phyloP scores from a whole-genome alignment of 1,284 basidiomycete species.

The Ustilago curta region DNA sequence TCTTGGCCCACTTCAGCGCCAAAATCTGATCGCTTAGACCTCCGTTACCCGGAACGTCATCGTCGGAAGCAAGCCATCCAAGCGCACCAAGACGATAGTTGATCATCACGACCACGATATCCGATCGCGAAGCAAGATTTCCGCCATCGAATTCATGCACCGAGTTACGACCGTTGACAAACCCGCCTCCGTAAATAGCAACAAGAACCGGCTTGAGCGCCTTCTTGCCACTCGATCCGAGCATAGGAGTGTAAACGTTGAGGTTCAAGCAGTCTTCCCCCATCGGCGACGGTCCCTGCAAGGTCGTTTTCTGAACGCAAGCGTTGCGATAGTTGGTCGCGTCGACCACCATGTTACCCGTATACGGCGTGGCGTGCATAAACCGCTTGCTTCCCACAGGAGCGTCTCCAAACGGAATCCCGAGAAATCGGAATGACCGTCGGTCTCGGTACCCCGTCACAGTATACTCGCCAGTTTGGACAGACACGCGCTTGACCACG shows the following conservation, averaged over 20 bases:
- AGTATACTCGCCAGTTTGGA: slow-evolving; percentile 32
- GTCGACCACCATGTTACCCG: slow-evolving; percentile 36
- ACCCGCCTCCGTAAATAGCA: slow-evolving; percentile 71
- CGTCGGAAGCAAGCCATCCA: slow-evolving; percentile 50
- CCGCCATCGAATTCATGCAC: slow-evolving; percentile 72
- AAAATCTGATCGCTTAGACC: slow-evolving; percentile 62
- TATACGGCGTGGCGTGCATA: slow-evolving; percentile 39
- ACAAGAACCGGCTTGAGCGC: slow-evolving; percentile 74
- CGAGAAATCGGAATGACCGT: slow-evolving; percentile 46
- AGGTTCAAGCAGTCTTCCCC: slow-evolving; percentile 73
- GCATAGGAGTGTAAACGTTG: slow-evolving; percentile 74
- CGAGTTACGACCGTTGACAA: slow-evolving; percentile 70
- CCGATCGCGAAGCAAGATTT: slow-evolving; percentile 71
- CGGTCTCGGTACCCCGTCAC: slow-evolving; percentile 41
- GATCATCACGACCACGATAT: slow-evolving; percentile 74
- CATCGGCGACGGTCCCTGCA: slow-evolving; percentile 24
- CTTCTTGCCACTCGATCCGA: slow-evolving; percentile 32
- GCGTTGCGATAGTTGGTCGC: slow-evolving; percentile 41
- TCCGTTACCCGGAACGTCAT: slow-evolving; percentile 52
- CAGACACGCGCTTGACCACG: slow-evolving; percentile 23
- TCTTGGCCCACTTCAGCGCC: slow-evolving; percentile 74
- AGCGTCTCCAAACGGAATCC: slow-evolving; percentile 41
- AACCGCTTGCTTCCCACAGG: slow-evolving; percentile 39
- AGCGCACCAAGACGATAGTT: slow-evolving; percentile 72
- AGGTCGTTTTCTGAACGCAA: slow-evolving; percentile 27